Conservation (phyloP, 1,284 basidiomycete species). For the Moesziomyces sp. region DNA sequence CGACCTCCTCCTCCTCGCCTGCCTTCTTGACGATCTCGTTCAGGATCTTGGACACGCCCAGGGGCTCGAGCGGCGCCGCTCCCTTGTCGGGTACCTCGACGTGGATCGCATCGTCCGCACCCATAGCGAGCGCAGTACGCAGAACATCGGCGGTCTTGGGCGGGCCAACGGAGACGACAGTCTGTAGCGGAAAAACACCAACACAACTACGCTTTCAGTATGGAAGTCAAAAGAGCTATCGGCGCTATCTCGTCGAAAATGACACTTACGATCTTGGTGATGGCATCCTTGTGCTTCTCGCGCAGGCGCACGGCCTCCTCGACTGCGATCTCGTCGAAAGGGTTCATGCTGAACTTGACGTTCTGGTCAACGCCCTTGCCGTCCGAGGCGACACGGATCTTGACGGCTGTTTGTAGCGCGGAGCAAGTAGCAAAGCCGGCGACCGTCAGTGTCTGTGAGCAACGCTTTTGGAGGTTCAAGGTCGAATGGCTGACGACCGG, state of each 20-base stretch:
- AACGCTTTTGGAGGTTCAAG: not conserved
- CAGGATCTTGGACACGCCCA: constrained; percentile 86
- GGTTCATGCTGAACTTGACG: constrained; percentile 70
- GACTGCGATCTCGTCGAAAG: constrained; percentile 75
- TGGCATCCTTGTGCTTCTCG: constrained; percentile 76
- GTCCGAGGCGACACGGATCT: constrained; percentile 66
- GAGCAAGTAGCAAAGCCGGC: not conserved
- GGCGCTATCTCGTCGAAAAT: not conserved
- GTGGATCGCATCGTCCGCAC: constrained; percentile 92
- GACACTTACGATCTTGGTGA: constrained; percentile 63
- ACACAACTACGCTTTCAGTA: not conserved
- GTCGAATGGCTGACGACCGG: not conserved
- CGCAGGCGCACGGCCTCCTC: constrained; percentile 96
- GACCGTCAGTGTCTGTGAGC: not conserved
- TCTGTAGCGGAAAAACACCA: constrained; percentile 28
- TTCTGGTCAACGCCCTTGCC: constrained; percentile 67
- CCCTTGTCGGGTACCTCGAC: constrained; percentile 78
- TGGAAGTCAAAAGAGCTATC: too few species aligned
- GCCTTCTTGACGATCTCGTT: constrained; percentile 80
- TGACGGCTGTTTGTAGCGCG: constrained; percentile 56
- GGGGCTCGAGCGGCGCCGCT: constrained; percentile 79
- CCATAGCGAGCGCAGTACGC: constrained; percentile 96
- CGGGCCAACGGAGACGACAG: constrained; percentile 90
- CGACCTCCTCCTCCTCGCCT: constrained; percentile 74
- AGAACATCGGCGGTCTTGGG: constrained; percentile 89